phyloP scores from a whole-genome alignment of 2,329 filamentous ascomycete species.

The Exophiala viscosa region DNA sequence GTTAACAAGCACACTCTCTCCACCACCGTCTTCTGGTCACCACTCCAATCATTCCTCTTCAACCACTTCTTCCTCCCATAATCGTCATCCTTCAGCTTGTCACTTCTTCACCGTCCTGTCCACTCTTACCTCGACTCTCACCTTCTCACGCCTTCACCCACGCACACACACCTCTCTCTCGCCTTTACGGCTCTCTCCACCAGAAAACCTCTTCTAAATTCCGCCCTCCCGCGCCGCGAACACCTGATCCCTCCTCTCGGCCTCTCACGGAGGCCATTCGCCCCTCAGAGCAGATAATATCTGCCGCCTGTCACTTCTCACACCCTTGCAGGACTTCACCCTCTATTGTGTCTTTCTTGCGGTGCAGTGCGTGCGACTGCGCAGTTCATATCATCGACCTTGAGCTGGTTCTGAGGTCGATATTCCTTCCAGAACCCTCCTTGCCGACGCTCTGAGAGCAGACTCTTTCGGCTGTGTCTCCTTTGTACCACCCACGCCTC shows the following conservation, averaged over 20 bases:
- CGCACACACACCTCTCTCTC: conserved; percentile 24
- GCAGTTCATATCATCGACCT: conserved; percentile 13
- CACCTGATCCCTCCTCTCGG: conserved; percentile 18
- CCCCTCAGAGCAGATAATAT: conserved; percentile 22
- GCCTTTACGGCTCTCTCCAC: conserved; percentile 5
- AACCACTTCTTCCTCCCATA: conserved; percentile 26
- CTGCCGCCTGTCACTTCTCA: conserved; percentile 15
- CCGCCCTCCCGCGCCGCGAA: conserved; percentile 20
- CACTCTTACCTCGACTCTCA: conserved; percentile 28
- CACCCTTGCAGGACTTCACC: conserved; percentile 23
- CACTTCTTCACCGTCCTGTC: conserved; percentile 30
- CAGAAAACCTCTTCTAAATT: conserved; percentile 6
- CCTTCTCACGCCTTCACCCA: conserved; percentile 26
- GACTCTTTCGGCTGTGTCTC: conserved; percentile 7
- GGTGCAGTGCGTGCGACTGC: conserved; percentile 22
- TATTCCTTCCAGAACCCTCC: conserved; percentile 9
- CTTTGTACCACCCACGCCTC: conserved; percentile 14
- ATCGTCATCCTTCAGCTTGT: conserved; percentile 29
- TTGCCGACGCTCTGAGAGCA: conserved; percentile 22
- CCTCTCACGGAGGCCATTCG: conserved; percentile 16
- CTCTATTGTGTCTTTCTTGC: conserved; percentile 12
- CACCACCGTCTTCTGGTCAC: conserved; percentile 19
- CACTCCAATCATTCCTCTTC: conserved; percentile 28
- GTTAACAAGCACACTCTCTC: conserved; percentile 17
- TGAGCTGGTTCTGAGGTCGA: conserved; percentile 18